A percentile compares a stretch with the other conserved stretches of the same genome.
Evolutionary conservation across 2,329 filamentous ascomycete species (phyloP).

Genomic region (Colletotrichum neosansevieriae): DNA sequence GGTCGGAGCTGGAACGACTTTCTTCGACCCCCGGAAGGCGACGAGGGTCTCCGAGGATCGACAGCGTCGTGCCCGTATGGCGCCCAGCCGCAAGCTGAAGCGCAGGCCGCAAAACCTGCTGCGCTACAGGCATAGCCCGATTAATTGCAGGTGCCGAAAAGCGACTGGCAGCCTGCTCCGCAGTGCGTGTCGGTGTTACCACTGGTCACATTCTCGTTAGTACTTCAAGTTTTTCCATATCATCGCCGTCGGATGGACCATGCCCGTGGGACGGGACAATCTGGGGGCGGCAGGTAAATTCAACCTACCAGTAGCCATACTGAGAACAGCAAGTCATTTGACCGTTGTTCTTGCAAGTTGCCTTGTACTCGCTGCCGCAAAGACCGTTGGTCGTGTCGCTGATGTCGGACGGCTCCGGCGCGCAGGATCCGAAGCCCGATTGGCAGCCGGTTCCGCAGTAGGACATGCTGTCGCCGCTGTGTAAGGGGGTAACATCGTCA

Average conservation of each 20-base stretch:
- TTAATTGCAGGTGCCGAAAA: conserved; percentile 49
- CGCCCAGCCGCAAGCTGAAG: conserved; percentile 15
- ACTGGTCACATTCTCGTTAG: conserved; percentile 41
- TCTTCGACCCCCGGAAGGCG: not conserved
- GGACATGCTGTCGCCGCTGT: conserved; percentile 47
- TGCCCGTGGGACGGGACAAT: not conserved
- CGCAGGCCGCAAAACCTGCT: conserved; percentile 22
- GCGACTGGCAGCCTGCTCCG: conserved; percentile 49
- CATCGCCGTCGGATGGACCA: conserved; percentile 3
- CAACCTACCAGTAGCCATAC: conserved; percentile 51
- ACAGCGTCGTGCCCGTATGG: conserved; percentile 20
- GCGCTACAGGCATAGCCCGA: conserved; percentile 14
- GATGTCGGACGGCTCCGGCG: conserved; percentile 42
- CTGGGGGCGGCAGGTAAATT: not conserved
- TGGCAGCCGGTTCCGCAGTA: conserved; percentile 56
- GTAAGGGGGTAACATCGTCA: conserved; percentile 22
- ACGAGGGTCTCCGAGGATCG: conserved; percentile 5
- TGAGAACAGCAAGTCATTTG: conserved; percentile 52
- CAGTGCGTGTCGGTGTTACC: conserved; percentile 48
- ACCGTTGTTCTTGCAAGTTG: conserved; percentile 49
- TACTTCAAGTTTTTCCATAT: not conserved
- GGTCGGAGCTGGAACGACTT: conserved; percentile 3
- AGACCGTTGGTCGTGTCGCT: conserved; percentile 52
- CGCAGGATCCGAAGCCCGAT: conserved; percentile 50
- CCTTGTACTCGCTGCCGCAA: conserved; percentile 48